Base-by-base conservation (phyloP, 495 filamentous ascomycete species). In the Penicillium egyptiacum region DNA sequence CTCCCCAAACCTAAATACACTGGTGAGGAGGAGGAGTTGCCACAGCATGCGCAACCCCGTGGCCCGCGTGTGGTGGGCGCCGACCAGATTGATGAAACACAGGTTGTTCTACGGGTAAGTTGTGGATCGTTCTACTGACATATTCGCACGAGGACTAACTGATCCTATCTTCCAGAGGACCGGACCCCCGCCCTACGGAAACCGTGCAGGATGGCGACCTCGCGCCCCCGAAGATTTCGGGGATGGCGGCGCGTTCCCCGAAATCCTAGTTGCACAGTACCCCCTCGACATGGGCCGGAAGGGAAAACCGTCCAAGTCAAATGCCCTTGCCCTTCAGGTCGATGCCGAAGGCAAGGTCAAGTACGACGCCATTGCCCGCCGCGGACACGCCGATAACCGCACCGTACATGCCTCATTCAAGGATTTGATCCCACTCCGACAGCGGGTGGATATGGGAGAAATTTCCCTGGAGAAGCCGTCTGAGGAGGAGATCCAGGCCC, bases 371-470 rank as follows among this genome's bases (percentile, higher is more conserved):
- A 96, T 99, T 67, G 95, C 94, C 48, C 85, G 88, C 50, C 88
- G 92, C 65, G 94, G 94, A 30, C 94, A 98, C 68, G 80, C 79
- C 68, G 88, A 88, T 31, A 85, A 87, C 56, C 81, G 91, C 30
- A 88, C 96, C 57, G 85, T 99, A 12, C 94, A 99, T 73, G 85
- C 94, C 25, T 92, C 87, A 22, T 99, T 99, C 79, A 96, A 94
- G 71, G 94, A 98, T 71, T 79, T 99, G 51, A 99, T 99, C 39
- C 94, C 94, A 23, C 80, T 98, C 40, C 85, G 94, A 12, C 92
- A 98, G 71, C 86, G 92, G 57, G 94, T 95, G 56, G 90, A 97
- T 76, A 89, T 91, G 50, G 94, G 94, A 40, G 92, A 98, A 64
- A 82, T 99, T 35, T 89, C 89, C n/a, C 79, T 99, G 20, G 89